A percentile compares a stretch with the other conserved stretches of the same genome.
phyloP scores from a whole-genome alignment of 169 alveolate genomes.

The Eimeria tenella region DNA sequence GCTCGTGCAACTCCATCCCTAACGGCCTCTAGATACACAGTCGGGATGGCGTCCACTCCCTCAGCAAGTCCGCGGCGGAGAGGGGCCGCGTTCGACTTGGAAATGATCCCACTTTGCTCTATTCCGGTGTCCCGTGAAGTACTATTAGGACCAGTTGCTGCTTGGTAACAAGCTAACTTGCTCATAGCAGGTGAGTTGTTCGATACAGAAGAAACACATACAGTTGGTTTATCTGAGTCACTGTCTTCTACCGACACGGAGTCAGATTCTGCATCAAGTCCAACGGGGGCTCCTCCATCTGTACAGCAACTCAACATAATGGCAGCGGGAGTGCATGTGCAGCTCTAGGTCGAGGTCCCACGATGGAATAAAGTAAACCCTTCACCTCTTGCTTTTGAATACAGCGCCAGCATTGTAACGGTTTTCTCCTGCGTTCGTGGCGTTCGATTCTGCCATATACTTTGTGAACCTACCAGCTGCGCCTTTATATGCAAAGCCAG shows the following conservation, averaged over 20 bases:
- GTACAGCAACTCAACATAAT: neutral
- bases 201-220: neutral
- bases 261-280: neutral
- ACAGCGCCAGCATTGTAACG: no score
- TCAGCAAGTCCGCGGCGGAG: constrained; percentile 42
- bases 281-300: neutral
- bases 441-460: no score
- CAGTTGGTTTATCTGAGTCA: neutral
- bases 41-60: neutral
- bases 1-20: constrained; percentile 48
- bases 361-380: no score
- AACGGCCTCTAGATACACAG: constrained; percentile 3
- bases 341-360: no score
- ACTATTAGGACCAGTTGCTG: no score
- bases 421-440: no score
- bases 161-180: no score
- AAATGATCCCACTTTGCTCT: neutral
- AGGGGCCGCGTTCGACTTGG: constrained; percentile 39
- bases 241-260: neutral
- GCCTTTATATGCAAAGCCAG: no score
- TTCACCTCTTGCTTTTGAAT: no score
- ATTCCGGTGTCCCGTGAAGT: neutral
- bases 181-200: neutral
- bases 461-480: no score
- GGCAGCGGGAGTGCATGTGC: no score